These are phyloP conservation scores for Aquilaria sinensis DNA, from an alignment of 345 rosid species.

Conservation along the genomic window DNA sequence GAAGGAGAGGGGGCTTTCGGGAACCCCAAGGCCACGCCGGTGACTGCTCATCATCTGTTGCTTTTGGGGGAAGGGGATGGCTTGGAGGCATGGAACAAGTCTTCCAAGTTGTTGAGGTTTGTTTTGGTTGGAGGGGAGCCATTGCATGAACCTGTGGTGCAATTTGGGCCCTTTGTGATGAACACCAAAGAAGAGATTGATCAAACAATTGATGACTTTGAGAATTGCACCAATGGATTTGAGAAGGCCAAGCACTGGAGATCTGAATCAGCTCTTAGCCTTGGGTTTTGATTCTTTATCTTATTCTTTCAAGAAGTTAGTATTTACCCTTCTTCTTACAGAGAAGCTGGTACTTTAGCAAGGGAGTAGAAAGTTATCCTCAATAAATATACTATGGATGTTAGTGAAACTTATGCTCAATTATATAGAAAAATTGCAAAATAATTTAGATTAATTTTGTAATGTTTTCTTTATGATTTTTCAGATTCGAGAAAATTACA, in stretches of 20 bases:
- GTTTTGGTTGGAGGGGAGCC: slow-evolving; percentile 80
- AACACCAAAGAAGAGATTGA: slow-evolving; percentile 81
- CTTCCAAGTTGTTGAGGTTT: slow-evolving; percentile 49
- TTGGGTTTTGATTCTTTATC: slow-evolving; percentile 26
- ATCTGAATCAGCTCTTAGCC: slow-evolving; percentile 44
- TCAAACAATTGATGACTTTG: slow-evolving; percentile 59
- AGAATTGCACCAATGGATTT: slow-evolving; percentile 64
- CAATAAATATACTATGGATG: too few species aligned
- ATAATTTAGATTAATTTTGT: too few species aligned
- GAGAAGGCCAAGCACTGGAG: slow-evolving; percentile 82
- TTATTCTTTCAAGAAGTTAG: too few species aligned
- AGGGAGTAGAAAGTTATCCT: not conserved
- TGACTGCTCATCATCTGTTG: slow-evolving; percentile 50
- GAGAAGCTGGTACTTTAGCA: too few species aligned
- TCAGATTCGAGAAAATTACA: too few species aligned
- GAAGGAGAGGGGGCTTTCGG: slow-evolving; percentile 78
- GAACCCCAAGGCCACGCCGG: slow-evolving; percentile 22
- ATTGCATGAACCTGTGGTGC: slow-evolving; percentile 63
- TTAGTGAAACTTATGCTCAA: too few species aligned
- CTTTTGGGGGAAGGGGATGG: slow-evolving; percentile 50
- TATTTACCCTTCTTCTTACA: too few species aligned
- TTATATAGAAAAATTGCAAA: too few species aligned
- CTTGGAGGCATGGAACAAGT: slow-evolving; percentile 72
- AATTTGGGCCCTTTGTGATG: slow-evolving; percentile 89
- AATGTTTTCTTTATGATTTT: too few species aligned